Percentiles rank a stretch among this genome's conserved stretches.
Conservation (phyloP, 2,329 filamentous ascomycete genomes). For the Trichoderma sp. region DNA sequence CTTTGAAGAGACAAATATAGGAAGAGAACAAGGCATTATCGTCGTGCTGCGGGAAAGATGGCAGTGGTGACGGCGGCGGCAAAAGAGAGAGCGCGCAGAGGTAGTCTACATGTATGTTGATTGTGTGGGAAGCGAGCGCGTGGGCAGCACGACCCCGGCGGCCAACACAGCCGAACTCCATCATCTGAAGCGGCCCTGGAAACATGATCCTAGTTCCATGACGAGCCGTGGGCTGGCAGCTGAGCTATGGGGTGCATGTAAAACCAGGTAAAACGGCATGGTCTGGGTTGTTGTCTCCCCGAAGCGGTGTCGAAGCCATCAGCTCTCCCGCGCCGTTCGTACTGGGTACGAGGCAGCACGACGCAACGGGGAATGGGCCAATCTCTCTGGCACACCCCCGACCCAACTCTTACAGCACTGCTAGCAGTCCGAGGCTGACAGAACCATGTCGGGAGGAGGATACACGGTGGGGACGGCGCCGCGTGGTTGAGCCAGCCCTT, state of each 20-base stretch:
- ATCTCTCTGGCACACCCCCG: constrained; percentile 13
- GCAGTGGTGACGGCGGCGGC: constrained; percentile 5
- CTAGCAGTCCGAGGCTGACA: constrained; percentile 21
- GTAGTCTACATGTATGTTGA: constrained; percentile 22
- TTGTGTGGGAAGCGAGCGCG: constrained; percentile 16
- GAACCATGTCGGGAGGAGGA: constrained; percentile 20
- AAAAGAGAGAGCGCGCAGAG: constrained; percentile 13
- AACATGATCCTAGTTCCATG: constrained; percentile 23
- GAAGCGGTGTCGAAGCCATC: constrained; percentile 21
- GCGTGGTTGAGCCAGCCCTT: constrained; percentile 24
- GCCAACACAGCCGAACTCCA: constrained; percentile 20
- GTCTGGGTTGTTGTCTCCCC: constrained; percentile 7
- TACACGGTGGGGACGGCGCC: constrained; percentile 18
- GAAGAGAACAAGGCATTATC: constrained; percentile 14
- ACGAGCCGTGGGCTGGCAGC: constrained; percentile 31
- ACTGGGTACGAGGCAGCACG: not conserved
- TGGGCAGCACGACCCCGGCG: constrained; percentile 11
- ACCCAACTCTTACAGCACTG: not conserved
- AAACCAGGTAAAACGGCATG: constrained; percentile 16
- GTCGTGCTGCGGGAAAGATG: constrained; percentile 11
- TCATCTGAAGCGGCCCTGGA: constrained; percentile 9
- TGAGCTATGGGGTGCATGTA: constrained; percentile 37
- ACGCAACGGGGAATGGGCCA: constrained; percentile 1
- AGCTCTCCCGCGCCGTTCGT: constrained; percentile 15
- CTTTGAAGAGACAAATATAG: constrained; percentile 18